Evolutionary conservation across 441 rosid genomes (phyloP).

Genomic region (Populus hybrid): DNA sequence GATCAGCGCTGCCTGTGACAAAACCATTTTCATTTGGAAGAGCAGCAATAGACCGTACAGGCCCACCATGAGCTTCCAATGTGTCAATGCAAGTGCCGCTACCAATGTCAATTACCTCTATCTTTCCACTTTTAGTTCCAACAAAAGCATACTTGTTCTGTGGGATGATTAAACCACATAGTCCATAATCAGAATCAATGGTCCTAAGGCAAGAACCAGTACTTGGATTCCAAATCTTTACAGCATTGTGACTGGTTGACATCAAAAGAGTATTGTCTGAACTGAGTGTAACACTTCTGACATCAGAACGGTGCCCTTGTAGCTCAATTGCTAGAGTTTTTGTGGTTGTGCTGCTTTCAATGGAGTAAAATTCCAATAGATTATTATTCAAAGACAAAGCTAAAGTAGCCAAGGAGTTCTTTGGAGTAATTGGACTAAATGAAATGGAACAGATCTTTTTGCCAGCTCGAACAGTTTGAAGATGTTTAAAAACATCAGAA

Average conservation of each 20-base stretch:
- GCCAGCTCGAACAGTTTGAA: slow-evolving; percentile 74
- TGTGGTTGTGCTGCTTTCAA: slow-evolving; percentile 45
- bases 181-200: slow-evolving; percentile 85
- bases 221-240: slow-evolving; percentile 95
- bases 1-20: slow-evolving; percentile 96
- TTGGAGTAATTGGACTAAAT: slow-evolving; percentile 61
- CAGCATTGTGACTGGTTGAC: slow-evolving; percentile 96
- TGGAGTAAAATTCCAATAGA: slow-evolving; percentile 71
- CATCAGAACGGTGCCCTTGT: slow-evolving; percentile 90
- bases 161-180: slow-evolving; percentile 89
- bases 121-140: slow-evolving; percentile 81
- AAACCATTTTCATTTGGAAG: slow-evolving; percentile 81
- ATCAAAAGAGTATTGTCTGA: slow-evolving; percentile 80
- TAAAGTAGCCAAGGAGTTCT: slow-evolving; percentile 58
- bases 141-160: slow-evolving; percentile 76
- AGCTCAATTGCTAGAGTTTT: slow-evolving; percentile 74
- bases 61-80: slow-evolving; percentile 89
- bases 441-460: slow-evolving; percentile 84
- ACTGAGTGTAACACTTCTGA: slow-evolving; percentile 89
- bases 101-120: slow-evolving; percentile 85
- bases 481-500: slow-evolving; percentile 75
- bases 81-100: slow-evolving; percentile 71
- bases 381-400: slow-evolving; percentile 92
- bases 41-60: slow-evolving; percentile 64
- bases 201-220: slow-evolving; percentile 93